Conservation (phyloP, 2,329 filamentous ascomycete genomes). For the Aspergillus sp. region DNA sequence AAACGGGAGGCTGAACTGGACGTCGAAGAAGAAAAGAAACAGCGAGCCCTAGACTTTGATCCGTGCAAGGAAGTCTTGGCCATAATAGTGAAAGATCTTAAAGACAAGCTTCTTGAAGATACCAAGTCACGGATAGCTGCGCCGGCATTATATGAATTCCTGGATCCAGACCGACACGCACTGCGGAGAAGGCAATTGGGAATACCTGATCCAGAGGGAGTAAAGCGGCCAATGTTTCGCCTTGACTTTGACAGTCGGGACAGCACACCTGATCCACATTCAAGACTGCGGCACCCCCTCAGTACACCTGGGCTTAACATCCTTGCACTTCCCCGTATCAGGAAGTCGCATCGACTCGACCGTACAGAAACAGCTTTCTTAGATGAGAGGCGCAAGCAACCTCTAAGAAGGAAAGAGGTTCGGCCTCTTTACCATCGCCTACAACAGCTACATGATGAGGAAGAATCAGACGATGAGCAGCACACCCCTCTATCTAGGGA, state of each 20-base stretch:
- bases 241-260: constrained; percentile 64
- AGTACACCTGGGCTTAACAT: constrained; percentile 57
- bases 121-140: constrained; percentile 86
- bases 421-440: constrained; percentile 82
- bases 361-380: constrained; percentile 67
- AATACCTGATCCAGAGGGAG: constrained; percentile 70
- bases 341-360: constrained; percentile 65
- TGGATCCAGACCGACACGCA: constrained; percentile 79
- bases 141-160: constrained; percentile 76
- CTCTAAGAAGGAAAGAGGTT: constrained; percentile 64
- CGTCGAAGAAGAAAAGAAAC: constrained; percentile 85
- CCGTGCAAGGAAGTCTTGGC: constrained; percentile 85
- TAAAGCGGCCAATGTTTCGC: constrained; percentile 59
- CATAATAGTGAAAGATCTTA: constrained; percentile 77
- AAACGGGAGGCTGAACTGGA: constrained; percentile 79
- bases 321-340: constrained; percentile 72
- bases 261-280: constrained; percentile 64
- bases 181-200: constrained; percentile 81
- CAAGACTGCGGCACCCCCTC: constrained; percentile 46
- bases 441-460: constrained; percentile 73
- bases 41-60: constrained; percentile 84
- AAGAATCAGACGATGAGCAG: constrained; percentile 86
- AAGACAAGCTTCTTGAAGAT: constrained; percentile 84
- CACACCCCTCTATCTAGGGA: constrained; percentile 70
- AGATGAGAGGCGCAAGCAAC: constrained; percentile 67